A percentile compares a stretch with the other conserved stretches of the same genome.
Conservation (phyloP, 345 rosid genomes). For the Cardiospermum halicacabum region DNA sequence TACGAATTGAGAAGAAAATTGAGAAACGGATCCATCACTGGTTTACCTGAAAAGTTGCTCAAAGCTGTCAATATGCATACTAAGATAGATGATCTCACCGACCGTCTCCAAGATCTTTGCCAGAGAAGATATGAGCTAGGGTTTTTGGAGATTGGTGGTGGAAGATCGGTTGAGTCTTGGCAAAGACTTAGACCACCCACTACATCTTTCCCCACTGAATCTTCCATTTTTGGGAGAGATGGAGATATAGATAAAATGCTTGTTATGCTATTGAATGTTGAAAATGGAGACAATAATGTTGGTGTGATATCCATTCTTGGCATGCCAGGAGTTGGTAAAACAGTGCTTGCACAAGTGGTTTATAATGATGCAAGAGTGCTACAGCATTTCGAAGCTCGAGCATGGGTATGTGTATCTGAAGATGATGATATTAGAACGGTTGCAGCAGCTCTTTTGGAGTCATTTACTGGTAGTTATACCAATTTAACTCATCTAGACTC, state of each 20-base stretch:
- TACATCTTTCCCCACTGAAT: background rate
- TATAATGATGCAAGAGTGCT: constrained; percentile 2
- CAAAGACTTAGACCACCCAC: background rate
- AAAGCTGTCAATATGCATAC: background rate
- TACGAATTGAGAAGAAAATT: background rate
- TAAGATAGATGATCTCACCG: background rate
- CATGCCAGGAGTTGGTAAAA: constrained; percentile 24
- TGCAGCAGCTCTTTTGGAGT: constrained; percentile 14
- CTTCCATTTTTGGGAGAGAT: background rate
- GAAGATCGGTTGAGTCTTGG: background rate
- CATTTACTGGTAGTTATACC: background rate
- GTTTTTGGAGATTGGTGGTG: background rate
- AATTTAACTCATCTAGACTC: background rate
- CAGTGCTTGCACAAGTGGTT: constrained; percentile 15
- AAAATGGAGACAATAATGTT: background rate
- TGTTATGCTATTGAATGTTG: background rate
- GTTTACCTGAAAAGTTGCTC: background rate
- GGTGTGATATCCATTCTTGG: constrained; percentile 15
- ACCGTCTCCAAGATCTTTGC: background rate
- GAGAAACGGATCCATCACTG: background rate
- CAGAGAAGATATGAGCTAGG: background rate
- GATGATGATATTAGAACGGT: constrained; percentile 12
- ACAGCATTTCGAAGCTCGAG: constrained; percentile 6
- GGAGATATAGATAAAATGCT: background rate
- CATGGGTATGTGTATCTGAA: constrained; percentile 22